phyloP scores from a whole-genome alignment of 176 grass and related monocot genomes.

The Dendrocalamus sinicus region DNA sequence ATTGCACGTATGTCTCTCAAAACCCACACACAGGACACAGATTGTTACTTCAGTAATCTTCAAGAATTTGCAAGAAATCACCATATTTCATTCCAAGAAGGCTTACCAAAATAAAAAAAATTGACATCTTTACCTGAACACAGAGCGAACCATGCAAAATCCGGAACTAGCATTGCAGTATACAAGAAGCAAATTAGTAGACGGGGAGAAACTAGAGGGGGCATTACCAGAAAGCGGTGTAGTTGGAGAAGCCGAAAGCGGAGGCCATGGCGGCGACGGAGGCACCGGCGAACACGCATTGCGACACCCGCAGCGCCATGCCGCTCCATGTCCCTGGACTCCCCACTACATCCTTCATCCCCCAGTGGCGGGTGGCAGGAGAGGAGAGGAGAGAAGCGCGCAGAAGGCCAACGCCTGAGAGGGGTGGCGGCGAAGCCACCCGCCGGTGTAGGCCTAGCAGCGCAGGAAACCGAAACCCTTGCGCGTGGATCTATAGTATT shows the following conservation, averaged over 20 bases:
- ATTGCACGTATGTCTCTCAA: neutral
- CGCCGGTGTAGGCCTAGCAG: neutral
- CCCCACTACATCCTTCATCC: conserved; percentile 66
- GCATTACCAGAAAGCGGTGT: conserved; percentile 61
- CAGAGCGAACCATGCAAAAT: neutral
- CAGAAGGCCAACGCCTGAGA: neutral
- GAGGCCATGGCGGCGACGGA: conserved; percentile 59
- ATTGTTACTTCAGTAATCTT: neutral
- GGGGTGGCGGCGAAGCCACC: neutral
- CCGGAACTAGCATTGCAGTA: neutral
- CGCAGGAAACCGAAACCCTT: neutral
- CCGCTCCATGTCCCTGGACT: conserved; percentile 82
- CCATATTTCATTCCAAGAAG: neutral
- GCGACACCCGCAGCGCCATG: conserved; percentile 62
- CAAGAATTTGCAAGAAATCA: neutral
- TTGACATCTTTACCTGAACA: neutral
- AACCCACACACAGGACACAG: no score
- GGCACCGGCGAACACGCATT: conserved; percentile 61
- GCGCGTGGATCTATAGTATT: neutral
- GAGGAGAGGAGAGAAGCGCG: neutral
- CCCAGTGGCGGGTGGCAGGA: neutral
- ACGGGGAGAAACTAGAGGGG: neutral
- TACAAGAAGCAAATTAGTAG: neutral
- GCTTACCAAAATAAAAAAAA: neutral
- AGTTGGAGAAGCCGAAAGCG: conserved; percentile 60